Base-by-base conservation (phyloP, 2,329 filamentous ascomycete genomes). In the Aspergillus sp. region DNA sequence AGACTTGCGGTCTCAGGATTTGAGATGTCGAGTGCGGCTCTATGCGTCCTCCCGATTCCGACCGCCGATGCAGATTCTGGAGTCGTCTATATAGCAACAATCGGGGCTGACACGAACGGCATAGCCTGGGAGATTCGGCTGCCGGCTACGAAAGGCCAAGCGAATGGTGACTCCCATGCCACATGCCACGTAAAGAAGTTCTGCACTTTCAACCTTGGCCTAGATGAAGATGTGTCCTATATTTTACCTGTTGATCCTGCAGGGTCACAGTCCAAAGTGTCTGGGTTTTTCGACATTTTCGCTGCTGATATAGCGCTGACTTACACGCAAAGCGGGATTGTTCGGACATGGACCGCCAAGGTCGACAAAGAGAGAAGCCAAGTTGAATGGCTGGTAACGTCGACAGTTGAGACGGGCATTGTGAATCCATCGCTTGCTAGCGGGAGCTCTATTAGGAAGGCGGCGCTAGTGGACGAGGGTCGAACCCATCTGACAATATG, bases 181-280 rank as follows among this genome's bases (percentile, higher is more conserved):
- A 63, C 69, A 25, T 55, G 59, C 5, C 63, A 66, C 0, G 65
- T 91, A 20, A 57, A 61, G 10, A 73, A 86, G 42, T 85, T 86
- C 42, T 85, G 77, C 50, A 71, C 61, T 2, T 91, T 93, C 51
- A 67, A 78, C 33, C 66, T 93, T 2, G 71, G 76, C 0, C 47
- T 67, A 22, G 57, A 66, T 5, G 65, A 71, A 34, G 67, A 72
- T 35, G 55, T 75, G 14, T 62, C 63, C 3, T 74, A 72, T 42
- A 67, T 93, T 12, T 65, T 93, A 7, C 84, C 86, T 0, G 85
- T 93, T 29, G 88, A 94, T 49, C 86, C 86, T 31, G 86, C 86
- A 1, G 88, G 86, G 1, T 78, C 81, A 8, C 67, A 73, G 24
- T 74, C 79, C 1, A 69, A 79, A 3, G 74, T 78, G 8, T 83